Conservation (phyloP, 2,329 filamentous ascomycete genomes). For the Monilinia polystroma region DNA sequence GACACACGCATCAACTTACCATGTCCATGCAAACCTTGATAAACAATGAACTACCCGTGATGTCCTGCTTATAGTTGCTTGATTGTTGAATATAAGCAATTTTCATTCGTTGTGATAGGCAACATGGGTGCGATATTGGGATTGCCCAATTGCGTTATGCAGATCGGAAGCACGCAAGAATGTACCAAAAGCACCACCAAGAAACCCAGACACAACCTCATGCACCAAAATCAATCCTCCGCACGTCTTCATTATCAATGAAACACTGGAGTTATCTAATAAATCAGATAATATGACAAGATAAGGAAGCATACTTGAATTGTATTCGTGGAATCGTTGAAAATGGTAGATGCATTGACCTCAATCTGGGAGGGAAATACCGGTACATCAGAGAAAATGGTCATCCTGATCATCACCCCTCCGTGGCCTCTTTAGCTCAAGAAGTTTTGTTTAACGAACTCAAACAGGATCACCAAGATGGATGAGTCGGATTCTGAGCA, state of each 20-base stretch:
- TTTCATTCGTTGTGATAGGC: neutral
- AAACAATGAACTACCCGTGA: neutral
- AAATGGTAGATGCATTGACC: neutral
- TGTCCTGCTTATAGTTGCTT: neutral
- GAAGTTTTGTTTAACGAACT: neutral
- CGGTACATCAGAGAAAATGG: neutral
- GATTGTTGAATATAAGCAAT: neutral
- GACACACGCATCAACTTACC: too few relatives aligned
- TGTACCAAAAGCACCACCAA: conserved; percentile 13
- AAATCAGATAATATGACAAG: neutral
- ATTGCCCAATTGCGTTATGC: conserved; percentile 6
- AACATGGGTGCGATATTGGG: neutral
- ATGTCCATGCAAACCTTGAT: conserved; percentile 2
- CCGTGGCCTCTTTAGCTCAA: neutral
- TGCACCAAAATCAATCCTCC: neutral
- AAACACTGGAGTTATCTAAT: neutral
- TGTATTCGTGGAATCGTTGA: neutral
- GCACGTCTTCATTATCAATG: neutral
- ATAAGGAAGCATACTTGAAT: neutral
- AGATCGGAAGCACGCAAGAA: conserved; percentile 1
- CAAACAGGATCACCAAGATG: neutral
- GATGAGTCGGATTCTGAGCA: neutral
- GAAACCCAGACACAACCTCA: neutral
- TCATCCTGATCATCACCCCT: neutral
- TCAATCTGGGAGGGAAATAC: too few relatives aligned